These are phyloP conservation scores for Fraxinus excelsior DNA, from an alignment of 257 asterid genomes.

Conservation along the genomic window DNA sequence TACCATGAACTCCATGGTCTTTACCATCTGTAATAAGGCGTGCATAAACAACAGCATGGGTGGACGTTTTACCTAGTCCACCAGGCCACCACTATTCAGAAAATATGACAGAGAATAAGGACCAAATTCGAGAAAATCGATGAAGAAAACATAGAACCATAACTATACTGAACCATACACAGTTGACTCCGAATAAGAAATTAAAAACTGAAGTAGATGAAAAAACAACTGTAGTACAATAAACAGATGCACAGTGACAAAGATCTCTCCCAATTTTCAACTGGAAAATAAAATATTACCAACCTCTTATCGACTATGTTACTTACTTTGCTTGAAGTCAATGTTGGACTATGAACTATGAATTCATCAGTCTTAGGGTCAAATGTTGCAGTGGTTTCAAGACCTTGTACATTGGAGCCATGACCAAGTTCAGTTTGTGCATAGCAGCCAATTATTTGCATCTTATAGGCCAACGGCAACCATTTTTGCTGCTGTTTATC, in stretches of 20 bases:
- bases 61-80: constrained; percentile 95
- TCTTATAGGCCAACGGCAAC: constrained; percentile 90
- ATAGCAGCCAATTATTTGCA: constrained; percentile 98
- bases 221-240: constrained; percentile 5
- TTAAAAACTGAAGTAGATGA: too few relatives aligned
- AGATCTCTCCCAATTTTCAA: constrained; percentile 14
- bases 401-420: constrained; percentile 98
- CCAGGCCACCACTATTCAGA: constrained; percentile 98
- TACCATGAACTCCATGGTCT: constrained; percentile 92
- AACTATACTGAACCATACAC: not conserved
- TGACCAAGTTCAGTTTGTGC: constrained; percentile 99
- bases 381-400: constrained; percentile 97
- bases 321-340: constrained; percentile 97
- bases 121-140: not conserved
- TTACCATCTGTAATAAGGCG: constrained; percentile 79
- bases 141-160: constrained; percentile 2
- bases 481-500: constrained; percentile 89
- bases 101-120: constrained; percentile 25
- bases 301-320: not conserved
- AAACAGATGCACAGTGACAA: constrained; percentile 5
- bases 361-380: constrained; percentile 91
- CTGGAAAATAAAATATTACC: constrained; percentile 13
- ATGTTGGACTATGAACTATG: constrained; percentile 88
- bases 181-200: not conserved
- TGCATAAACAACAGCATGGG: constrained; percentile 91